Evolutionary conservation across 2,329 filamentous ascomycete species (phyloP).

Genomic region (Xylaria sp.): DNA sequence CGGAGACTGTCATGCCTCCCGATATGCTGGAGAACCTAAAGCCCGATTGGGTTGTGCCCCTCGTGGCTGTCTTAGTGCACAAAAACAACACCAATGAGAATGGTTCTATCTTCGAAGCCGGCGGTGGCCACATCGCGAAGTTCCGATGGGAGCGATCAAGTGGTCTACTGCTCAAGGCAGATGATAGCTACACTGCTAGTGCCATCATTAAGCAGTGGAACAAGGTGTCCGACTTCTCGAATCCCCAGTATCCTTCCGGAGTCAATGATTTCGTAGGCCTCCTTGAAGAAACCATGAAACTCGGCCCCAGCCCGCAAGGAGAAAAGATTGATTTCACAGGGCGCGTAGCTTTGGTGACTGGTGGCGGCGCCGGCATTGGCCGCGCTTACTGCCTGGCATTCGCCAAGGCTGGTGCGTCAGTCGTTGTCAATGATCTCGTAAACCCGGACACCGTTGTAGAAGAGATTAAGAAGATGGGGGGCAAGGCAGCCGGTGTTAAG

Average conservation of each 20-base stretch:
- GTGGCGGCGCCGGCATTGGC: constrained; percentile 89
- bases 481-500: constrained; percentile 91
- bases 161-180: constrained; percentile 89
- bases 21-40: constrained; percentile 86
- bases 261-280: constrained; percentile 88
- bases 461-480: constrained; percentile 90
- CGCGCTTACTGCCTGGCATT: constrained; percentile 90
- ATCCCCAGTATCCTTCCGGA: constrained; percentile 83
- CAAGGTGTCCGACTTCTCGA: constrained; percentile 85
- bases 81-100: constrained; percentile 83
- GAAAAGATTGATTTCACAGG: constrained; percentile 83
- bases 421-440: constrained; percentile 96
- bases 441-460: constrained; percentile 90
- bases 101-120: constrained; percentile 91
- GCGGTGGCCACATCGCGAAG: constrained; percentile 92
- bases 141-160: constrained; percentile 92
- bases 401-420: constrained; percentile 81
- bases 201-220: constrained; percentile 91
- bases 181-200: constrained; percentile 86
- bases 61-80: constrained; percentile 90
- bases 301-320: constrained; percentile 76
- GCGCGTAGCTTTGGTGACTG: constrained; percentile 87
- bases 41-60: constrained; percentile 94
- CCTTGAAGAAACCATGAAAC: constrained; percentile 83
- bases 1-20: constrained; percentile 93